phyloP scores from a whole-genome alignment of 768 basidiomycete genomes.

The Sistotremastrum niveocremeum region DNA sequence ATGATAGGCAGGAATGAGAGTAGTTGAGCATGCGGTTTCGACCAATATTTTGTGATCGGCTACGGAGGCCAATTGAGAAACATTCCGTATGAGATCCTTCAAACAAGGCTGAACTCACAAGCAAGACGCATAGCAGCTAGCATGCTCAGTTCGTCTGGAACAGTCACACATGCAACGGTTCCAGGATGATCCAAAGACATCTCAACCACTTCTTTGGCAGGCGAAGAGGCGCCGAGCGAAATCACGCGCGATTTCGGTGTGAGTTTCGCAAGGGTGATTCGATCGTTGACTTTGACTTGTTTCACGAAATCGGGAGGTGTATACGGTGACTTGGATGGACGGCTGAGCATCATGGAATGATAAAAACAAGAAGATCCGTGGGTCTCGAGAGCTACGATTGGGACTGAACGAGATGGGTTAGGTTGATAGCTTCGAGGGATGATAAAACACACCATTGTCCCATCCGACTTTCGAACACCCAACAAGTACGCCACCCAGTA shows the following conservation, averaged over 20 bases:
- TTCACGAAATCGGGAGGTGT: too few relatives aligned
- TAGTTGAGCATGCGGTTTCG: slow-evolving; percentile 62
- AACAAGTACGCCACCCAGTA: slow-evolving; percentile 53
- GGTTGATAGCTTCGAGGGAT: too few relatives aligned
- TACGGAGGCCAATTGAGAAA: slow-evolving; percentile 24
- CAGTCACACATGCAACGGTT: slow-evolving; percentile 40
- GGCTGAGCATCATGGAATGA: slow-evolving; percentile 45
- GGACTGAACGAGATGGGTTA: slow-evolving; percentile 27
- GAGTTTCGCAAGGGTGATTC: slow-evolving; percentile 12
- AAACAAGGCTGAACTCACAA: slow-evolving; percentile 25
- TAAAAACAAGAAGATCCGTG: slow-evolving; percentile 65
- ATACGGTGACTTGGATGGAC: too few relatives aligned
- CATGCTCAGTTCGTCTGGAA: slow-evolving; percentile 63
- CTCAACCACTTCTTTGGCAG: slow-evolving; percentile 45
- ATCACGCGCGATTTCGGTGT: slow-evolving; percentile 41
- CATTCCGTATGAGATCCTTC: neutral
- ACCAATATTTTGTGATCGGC: slow-evolving; percentile 58
- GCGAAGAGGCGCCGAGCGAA: slow-evolving; percentile 58
- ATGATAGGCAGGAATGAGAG: slow-evolving; percentile 54
- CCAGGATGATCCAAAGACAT: slow-evolving; percentile 52
- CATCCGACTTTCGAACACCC: slow-evolving; percentile 55
- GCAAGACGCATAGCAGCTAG: slow-evolving; percentile 40
- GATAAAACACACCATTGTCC: slow-evolving; percentile 43
- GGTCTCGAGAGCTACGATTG: slow-evolving; percentile 55
- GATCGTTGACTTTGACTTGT: too few relatives aligned